Evolutionary conservation across 148 eudicot species (phyloP), one percentile per base, ranked within the genome.

Genomic region (Agrostemma githago): DNA sequence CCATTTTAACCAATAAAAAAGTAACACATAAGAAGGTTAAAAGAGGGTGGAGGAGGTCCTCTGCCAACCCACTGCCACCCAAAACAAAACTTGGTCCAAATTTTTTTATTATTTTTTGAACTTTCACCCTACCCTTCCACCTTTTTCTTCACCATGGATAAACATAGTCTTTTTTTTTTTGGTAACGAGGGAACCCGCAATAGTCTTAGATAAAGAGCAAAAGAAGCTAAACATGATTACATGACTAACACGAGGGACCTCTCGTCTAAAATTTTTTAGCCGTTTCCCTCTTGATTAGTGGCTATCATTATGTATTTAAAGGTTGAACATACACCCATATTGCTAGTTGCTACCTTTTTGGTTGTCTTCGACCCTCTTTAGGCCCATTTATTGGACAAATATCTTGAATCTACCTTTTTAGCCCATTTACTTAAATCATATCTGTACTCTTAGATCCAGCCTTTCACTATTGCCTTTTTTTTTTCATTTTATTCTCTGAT

Each of bases 341-440:
- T 53, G 48, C 41, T 62, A n/a, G 10, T 6, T 63, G 61, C 53
- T 62, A 34, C n/a, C 11, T 62, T n/a, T 10, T 70, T 67, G 20
- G 56, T 59, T 72, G 64, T 10, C 42, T 42, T 11, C 61, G 65
- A 43, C 75, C 65, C 40, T 53, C 1, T 9, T 54, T 77, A 46
- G 76, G 61, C 6, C 69, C 39, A 48, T 44, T 72, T 6, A 15
- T 73, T 72, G 73, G 34, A 12, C 8, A 43, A 66, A 44, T 65
- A 41, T 72, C 37, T 67, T 53, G 19, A 71, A 38, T 56, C n/a
- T 46, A 20, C 34, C 68, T 48, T 21, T 74, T 74, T 63, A 42
- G 58, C 42, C 61, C 66, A 72, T 57, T 72, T 72, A 72, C 66
- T 46, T 66, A 72, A 72, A 66, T 72, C 61, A 78, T 77, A 72